Evolutionary conservation across 2,329 filamentous ascomycete species (phyloP).

Genomic region (Epichloe uncinata): DNA sequence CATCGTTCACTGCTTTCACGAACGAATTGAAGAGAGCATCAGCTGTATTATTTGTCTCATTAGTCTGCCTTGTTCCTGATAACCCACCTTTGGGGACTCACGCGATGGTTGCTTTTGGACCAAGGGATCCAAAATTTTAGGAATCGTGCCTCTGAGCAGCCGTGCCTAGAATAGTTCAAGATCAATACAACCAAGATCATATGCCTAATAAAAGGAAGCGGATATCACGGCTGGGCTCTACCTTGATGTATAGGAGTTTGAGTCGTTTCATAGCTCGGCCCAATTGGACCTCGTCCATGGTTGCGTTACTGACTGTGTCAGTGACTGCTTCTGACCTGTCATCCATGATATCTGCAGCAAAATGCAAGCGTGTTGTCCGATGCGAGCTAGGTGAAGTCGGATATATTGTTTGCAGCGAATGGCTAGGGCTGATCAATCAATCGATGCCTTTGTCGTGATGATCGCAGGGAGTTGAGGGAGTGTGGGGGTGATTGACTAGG

Average conservation of each 20-base stretch:
- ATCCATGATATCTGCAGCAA: constrained; percentile 2
- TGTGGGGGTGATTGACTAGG: no score
- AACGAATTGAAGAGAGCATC: constrained; percentile 35
- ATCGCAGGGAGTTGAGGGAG: not conserved
- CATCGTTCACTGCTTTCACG: constrained; percentile 31
- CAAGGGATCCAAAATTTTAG: constrained; percentile 32
- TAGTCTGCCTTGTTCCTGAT: not conserved
- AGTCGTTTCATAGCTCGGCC: constrained; percentile 36
- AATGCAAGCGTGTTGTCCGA: not conserved
- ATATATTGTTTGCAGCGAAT: not conserved
- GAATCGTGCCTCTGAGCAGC: constrained; percentile 23
- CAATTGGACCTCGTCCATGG: constrained; percentile 35
- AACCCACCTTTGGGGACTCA: constrained; percentile 21
- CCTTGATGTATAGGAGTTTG: constrained; percentile 42
- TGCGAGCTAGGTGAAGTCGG: not conserved
- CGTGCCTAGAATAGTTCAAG: constrained; percentile 16
- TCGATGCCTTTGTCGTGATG: not conserved
- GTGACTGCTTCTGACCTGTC: not conserved
- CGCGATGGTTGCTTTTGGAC: constrained; percentile 35
- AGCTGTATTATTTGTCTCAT: constrained; percentile 24
- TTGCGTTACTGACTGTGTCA: constrained; percentile 2
- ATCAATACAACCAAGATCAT: constrained; percentile 7
- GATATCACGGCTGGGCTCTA: constrained; percentile 12
- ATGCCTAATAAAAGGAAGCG: not conserved
- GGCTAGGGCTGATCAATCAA: not conserved